These are phyloP conservation scores for Dendrocalamus latiflorus DNA, from an alignment of 202 grass and related monocot species.

Conservation along the genomic window DNA sequence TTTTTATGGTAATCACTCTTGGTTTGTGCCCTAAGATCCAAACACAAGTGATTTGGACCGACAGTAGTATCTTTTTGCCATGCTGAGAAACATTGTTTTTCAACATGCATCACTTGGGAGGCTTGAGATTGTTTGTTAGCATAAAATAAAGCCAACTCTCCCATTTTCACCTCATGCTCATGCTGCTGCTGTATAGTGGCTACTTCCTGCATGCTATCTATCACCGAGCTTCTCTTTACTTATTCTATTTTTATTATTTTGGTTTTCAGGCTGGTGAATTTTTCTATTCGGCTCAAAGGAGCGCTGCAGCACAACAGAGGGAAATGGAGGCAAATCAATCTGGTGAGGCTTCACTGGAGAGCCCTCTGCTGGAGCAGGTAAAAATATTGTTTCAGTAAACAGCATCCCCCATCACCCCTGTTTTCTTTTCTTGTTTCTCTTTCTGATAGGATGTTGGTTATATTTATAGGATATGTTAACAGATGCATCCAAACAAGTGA, in stretches of 20 bases:
- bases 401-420: background rate
- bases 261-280: conserved; percentile 68
- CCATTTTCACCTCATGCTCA: background rate
- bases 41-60: background rate
- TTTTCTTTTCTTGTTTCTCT: background rate
- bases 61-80: background rate
- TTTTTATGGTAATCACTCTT: background rate
- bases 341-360: conserved; percentile 73
- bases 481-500: conserved; percentile 91
- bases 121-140: background rate
- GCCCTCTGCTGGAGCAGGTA: conserved; percentile 83
- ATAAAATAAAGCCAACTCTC: background rate
- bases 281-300: conserved; percentile 83
- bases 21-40: background rate
- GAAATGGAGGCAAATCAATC: conserved; percentile 58
- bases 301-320: conserved; percentile 70
- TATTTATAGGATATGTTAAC: conserved; percentile 63
- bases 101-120: background rate
- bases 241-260: background rate
- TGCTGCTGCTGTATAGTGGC: background rate
- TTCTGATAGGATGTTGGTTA: conserved; percentile 11
- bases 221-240: conserved; percentile 10
- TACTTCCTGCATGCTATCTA: background rate
- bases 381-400: conserved; percentile 10
- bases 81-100: background rate